Conservation (phyloP, 495 filamentous ascomycete genomes). For the Talaromyces proteolyticus region DNA sequence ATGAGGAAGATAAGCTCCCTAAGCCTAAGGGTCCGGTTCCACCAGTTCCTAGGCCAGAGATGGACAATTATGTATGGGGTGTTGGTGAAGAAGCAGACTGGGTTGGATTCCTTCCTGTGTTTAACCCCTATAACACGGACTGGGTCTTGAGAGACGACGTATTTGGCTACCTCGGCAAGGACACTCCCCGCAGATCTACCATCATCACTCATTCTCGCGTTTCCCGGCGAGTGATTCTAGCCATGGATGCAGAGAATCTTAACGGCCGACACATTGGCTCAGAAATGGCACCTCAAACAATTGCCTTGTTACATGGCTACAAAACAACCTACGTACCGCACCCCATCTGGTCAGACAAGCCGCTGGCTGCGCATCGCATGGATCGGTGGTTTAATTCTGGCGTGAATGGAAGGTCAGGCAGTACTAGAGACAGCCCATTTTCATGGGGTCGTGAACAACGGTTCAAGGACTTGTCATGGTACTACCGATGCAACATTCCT, state of each 20-base stretch:
- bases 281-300: slow-evolving; percentile 65
- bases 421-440: slow-evolving; percentile 13
- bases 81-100: slow-evolving; percentile 72
- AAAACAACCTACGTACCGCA: slow-evolving; percentile 46
- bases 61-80: slow-evolving; percentile 67
- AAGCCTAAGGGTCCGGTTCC: slow-evolving; percentile 43
- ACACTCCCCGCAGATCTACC: slow-evolving; percentile 58
- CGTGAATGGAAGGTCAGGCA: slow-evolving; percentile 9
- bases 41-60: slow-evolving; percentile 42
- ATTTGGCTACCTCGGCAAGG: slow-evolving; percentile 22
- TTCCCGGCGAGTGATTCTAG: slow-evolving; percentile 54
- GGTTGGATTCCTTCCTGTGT: slow-evolving; percentile 65
- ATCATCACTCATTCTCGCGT: slow-evolving; percentile 62
- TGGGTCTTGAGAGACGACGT: slow-evolving; percentile 54
- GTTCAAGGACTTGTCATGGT: slow-evolving; percentile 11
- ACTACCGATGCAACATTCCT: slow-evolving; percentile 21
- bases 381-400: slow-evolving; percentile 59
- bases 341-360: slow-evolving; percentile 61
- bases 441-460: slow-evolving; percentile 14
- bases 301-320: slow-evolving; percentile 62
- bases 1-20: slow-evolving; percentile 15
- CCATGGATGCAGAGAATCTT: slow-evolving; percentile 59
- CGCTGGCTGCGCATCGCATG: slow-evolving; percentile 49
- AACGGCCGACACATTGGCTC: slow-evolving; percentile 57
- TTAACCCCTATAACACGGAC: slow-evolving; percentile 56